Conservation (phyloP, 83 land plant species). For the Thuja plicata region DNA sequence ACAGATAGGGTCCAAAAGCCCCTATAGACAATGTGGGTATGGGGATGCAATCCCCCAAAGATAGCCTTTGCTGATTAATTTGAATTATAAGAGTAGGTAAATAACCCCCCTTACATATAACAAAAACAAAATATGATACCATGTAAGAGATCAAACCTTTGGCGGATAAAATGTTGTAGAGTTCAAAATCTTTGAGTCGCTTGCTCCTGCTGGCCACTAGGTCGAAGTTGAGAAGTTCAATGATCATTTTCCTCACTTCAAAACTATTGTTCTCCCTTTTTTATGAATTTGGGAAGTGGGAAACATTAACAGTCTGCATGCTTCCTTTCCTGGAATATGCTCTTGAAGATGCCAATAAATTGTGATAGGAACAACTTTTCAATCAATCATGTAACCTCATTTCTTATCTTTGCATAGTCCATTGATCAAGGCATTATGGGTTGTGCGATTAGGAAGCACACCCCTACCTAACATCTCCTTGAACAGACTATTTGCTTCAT, state of each 20-base stretch:
- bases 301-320: neutral
- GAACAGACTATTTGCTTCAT: constrained; percentile 6
- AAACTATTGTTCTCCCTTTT: neutral
- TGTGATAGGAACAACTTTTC: neutral
- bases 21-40: neutral
- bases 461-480: constrained; percentile 4
- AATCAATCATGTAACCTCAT: neutral
- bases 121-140: neutral
- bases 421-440: constrained; percentile 7
- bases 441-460: neutral
- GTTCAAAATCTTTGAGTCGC: neutral
- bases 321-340: neutral
- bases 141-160: constrained; percentile 4
- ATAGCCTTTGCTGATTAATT: neutral
- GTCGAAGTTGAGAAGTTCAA: neutral
- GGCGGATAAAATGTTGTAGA: neutral
- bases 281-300: neutral
- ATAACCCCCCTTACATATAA: neutral
- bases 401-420: constrained; percentile 1
- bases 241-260: neutral
- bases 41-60: neutral
- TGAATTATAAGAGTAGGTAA: neutral
- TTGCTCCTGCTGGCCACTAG: neutral
- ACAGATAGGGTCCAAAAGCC: too few relatives aligned
- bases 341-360: neutral